phyloP scores from a whole-genome alignment of 257 asterid species.

The Asclepias syriaca region DNA sequence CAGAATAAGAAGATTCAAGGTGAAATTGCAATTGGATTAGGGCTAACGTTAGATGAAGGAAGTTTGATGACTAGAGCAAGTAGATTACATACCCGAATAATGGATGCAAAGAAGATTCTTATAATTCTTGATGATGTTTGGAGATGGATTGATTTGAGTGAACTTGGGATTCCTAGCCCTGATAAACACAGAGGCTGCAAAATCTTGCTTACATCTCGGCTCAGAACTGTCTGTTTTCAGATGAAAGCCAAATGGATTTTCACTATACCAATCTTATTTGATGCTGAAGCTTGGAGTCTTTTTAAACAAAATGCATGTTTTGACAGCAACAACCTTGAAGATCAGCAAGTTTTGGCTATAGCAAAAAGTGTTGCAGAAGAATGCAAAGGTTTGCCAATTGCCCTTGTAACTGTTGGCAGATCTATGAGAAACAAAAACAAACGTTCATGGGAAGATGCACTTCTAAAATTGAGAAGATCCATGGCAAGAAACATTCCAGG shows the following conservation, averaged over 20 bases:
- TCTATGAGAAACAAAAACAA: slow-evolving; percentile 8
- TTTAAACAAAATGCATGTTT: slow-evolving; percentile 13
- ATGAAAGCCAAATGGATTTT: slow-evolving; percentile 13
- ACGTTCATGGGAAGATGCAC: slow-evolving; percentile 21
- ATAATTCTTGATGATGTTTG: slow-evolving; percentile 34
- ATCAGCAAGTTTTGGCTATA: not conserved
- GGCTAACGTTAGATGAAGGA: slow-evolving; percentile 10
- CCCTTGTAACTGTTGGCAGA: slow-evolving; percentile 22
- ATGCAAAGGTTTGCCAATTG: slow-evolving; percentile 29
- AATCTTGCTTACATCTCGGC: slow-evolving; percentile 18
- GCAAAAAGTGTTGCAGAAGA: slow-evolving; percentile 16
- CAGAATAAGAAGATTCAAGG: slow-evolving; percentile 6
- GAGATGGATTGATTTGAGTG: slow-evolving; percentile 15
- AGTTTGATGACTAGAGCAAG: slow-evolving; percentile 1
- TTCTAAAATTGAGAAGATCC: slow-evolving; percentile 1
- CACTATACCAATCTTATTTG: slow-evolving; percentile 8
- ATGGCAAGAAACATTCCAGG: not conserved
- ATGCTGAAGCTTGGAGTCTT: slow-evolving; percentile 26
- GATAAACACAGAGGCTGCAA: slow-evolving; percentile 16
- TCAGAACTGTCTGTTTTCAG: not conserved
- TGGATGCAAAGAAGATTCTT: slow-evolving; percentile 12
- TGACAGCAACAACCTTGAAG: slow-evolving; percentile 6
- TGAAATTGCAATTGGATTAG: slow-evolving; percentile 20
- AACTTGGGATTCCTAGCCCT: slow-evolving; percentile 20
- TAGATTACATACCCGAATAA: slow-evolving; percentile 11